Evolutionary conservation across 2,329 filamentous ascomycete genomes (phyloP).

Genomic region (Sphaerostilbella broomeana): DNA sequence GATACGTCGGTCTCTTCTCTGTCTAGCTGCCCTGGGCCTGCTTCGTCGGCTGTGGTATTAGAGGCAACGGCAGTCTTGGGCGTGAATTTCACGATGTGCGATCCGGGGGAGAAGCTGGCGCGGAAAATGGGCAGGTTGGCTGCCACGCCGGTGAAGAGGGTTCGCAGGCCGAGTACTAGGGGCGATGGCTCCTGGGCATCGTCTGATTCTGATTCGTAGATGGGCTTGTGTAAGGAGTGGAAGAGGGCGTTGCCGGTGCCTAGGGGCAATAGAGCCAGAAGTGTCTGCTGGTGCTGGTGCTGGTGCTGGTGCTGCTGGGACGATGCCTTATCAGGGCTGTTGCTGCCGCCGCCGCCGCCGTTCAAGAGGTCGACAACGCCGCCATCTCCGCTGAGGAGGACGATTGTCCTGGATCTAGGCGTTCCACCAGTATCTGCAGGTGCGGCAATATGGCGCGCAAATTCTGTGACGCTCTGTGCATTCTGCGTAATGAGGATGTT

Average conservation of each 20-base stretch:
- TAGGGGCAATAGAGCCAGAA: conserved; percentile 51
- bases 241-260: conserved; percentile 62
- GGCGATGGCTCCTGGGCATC: conserved; percentile 23
- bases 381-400: conserved; percentile 83
- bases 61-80: too few relatives aligned
- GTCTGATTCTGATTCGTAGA: conserved; percentile 33
- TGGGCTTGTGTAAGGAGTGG: conserved; percentile 54
- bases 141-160: conserved; percentile 52
- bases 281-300: conserved; percentile 27
- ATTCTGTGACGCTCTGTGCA: conserved; percentile 55
- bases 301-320: background rate
- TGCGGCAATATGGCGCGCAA: conserved; percentile 40
- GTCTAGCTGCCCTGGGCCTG: background rate
- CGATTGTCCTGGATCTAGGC: conserved; percentile 44
- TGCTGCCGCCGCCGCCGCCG: too few relatives aligned
- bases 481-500: conserved; percentile 56
- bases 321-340: conserved; percentile 10
- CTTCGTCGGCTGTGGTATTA: too few relatives aligned
- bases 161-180: conserved; percentile 46
- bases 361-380: conserved; percentile 80
- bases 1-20: conserved; percentile 29
- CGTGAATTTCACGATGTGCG: conserved; percentile 37
- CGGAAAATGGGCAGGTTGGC: conserved; percentile 55
- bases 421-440: conserved; percentile 24
- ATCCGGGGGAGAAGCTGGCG: conserved; percentile 54